Evolutionary conservation across 352 stramenopile species (phyloP), one percentile per base, ranked within the genome.

Genomic region (Phytopythium vexans): DNA sequence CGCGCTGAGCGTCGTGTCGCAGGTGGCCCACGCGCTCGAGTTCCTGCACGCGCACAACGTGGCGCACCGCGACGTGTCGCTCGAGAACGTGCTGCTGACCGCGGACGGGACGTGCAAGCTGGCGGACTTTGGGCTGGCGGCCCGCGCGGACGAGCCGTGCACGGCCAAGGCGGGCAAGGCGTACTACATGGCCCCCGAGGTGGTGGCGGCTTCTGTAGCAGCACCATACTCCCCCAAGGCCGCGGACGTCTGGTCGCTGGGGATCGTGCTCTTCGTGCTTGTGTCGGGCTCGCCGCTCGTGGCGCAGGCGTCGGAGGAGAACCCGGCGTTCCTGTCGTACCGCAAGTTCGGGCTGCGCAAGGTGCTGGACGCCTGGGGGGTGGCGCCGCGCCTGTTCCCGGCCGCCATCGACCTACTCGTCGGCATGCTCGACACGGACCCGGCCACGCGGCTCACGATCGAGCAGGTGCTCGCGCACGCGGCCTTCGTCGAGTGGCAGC

Each of bases 211-310:
- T 27, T 27, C 21, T 27, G 21, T 27, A 27, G 21, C 21, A 27
- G 21, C 21, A 2, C 35, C 35, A 1, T 84, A 82, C 42, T 64
- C 82, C 52, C 56, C 70, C 2, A 67, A 63, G 16, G 62, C 57
- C 3, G 68, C 65, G 27, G 73, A 84, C n/a, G 58, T 82, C n/a
- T 84, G 73, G 73, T 84, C 73, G 6, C 53, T 82, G 2, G 70
- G 73, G 10, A 73, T 86, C 47, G 54, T 82, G 49, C 44, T 83
- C n/a, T 81, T 77, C 43, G 68, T 79, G 35, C 55, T 81, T 10
- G 54, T 81, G 12, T 74, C 66, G 12, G 74, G 74, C 3, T 76
- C 71, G 5, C 70, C 68, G 38, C 56, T 76, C 8, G 49, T 74
- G 2, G 52, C 58, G 7, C 38, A 76, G n/a, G 70, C 70, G 6